Conservation (phyloP, 805 yeast species). For the Priceomyces medius region DNA sequence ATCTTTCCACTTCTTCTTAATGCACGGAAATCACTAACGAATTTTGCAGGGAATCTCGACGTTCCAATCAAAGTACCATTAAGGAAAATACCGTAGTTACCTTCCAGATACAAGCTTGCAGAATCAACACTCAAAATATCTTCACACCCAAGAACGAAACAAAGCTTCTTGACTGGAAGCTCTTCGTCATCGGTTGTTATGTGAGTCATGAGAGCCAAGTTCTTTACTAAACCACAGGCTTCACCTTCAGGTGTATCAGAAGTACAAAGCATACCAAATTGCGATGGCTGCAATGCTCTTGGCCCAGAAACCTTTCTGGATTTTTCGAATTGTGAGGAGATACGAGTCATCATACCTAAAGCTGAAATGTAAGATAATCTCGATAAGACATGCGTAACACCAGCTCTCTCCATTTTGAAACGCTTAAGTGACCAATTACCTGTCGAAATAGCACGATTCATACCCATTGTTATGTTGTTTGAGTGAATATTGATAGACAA, state of each 20-base stretch:
- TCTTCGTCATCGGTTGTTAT: slow-evolving; percentile 98
- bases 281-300: slow-evolving; percentile 97
- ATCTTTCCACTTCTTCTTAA: slow-evolving; percentile 82
- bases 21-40: slow-evolving; percentile 73
- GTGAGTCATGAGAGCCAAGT: slow-evolving; percentile 96
- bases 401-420: slow-evolving; percentile 99
- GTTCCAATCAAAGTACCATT: slow-evolving; percentile 95
- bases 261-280: slow-evolving; percentile 98
- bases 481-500: slow-evolving; percentile 87
- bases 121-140: slow-evolving; percentile 79
- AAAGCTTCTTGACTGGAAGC: slow-evolving; percentile 73
- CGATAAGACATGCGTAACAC: slow-evolving; percentile 94
- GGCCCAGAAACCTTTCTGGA: slow-evolving; percentile 98
- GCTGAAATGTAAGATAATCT: slow-evolving; percentile 92
- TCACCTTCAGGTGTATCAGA: slow-evolving; percentile 99
- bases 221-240: slow-evolving; percentile 98
- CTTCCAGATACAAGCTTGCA: slow-evolving; percentile 69
- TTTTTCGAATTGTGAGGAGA: slow-evolving; percentile 97
- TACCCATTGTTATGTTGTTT: slow-evolving; percentile 88
- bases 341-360: slow-evolving; percentile 98
- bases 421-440: slow-evolving; percentile 99
- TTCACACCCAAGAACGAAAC: slow-evolving; percentile 86
- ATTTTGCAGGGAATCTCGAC: slow-evolving; percentile 80
- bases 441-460: slow-evolving; percentile 94
- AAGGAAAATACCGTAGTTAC: slow-evolving; percentile 81